Percentiles rank a stretch among this genome's conserved stretches.
phyloP scores from a whole-genome alignment of 2,329 filamentous ascomycete genomes.

The Thelonectria discophora region DNA sequence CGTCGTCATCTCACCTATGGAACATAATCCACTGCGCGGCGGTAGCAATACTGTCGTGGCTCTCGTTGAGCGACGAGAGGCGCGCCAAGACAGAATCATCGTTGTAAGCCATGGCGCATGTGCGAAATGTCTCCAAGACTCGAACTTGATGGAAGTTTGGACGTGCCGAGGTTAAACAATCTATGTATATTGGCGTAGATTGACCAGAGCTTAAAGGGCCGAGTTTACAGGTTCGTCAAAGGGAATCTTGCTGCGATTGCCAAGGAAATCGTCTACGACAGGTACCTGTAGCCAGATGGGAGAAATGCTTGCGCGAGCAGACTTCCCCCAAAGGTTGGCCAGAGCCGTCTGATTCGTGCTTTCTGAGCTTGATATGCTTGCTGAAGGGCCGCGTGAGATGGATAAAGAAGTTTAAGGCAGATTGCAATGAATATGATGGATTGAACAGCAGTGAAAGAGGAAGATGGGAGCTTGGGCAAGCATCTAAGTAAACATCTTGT shows the following conservation, averaged over 20 bases:
- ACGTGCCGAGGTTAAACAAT: conserved; percentile 1
- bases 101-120: conserved; percentile 81
- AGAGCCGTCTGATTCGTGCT: conserved; percentile 19
- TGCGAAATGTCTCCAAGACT: not conserved
- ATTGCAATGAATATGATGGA: conserved; percentile 33
- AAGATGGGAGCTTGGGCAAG: conserved; percentile 35
- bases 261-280: conserved; percentile 43
- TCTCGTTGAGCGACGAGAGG: conserved; percentile 94
- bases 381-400: conserved; percentile 29
- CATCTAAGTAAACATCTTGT: conserved; percentile 37
- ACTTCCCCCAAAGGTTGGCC: conserved; percentile 22
- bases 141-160: conserved; percentile 6
- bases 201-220: conserved; percentile 25
- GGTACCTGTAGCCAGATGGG: conserved; percentile 39
- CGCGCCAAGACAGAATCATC: conserved; percentile 96
- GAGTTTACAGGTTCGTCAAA: conserved; percentile 35
- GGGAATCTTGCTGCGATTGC: conserved; percentile 41
- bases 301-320: conserved; percentile 31
- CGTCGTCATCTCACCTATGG: conserved; percentile 73
- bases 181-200: conserved; percentile 19
- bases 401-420: conserved; percentile 31
- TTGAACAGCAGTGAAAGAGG: conserved; percentile 34
- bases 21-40: conserved; percentile 99
- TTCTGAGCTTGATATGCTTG: conserved; percentile 28
- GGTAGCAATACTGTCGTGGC: conserved; percentile 94